Base-by-base conservation (phyloP, 2,329 filamentous ascomycete species). In the Monosporascus ibericus region DNA sequence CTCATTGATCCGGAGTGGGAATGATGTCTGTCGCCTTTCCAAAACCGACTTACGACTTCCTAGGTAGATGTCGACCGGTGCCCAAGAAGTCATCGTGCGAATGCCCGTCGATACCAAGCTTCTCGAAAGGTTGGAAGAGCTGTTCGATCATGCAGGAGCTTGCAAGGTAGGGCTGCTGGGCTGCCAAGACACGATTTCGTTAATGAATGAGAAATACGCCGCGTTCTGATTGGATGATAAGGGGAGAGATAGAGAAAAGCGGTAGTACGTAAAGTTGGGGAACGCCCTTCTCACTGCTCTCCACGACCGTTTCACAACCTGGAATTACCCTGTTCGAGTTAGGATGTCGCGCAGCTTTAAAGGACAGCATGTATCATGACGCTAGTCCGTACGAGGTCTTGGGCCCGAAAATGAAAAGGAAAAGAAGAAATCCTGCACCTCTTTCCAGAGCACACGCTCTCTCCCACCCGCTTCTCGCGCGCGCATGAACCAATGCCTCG, bases 171-270 rank as follows among this genome's bases (percentile, higher is more conserved):
- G 11, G 5, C 30, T 6, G n/a, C 24, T 27, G 46, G 14, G 39
- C 53, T 51, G 55, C 55, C 55, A 61, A 60, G 59, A 47, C 54
- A 47, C 58, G 52, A 62, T 60, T 60, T 58, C 52, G 52, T 58
- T 46, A 55, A 54, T 48, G 52, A 56, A 62, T 61, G 60, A 62
- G 56, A 60, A 61, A 62, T 60, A 53, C 47, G 48, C 49, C 15
- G 44, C 9, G 15, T 36, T 36, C 53, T 60, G 39, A 62, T 62
- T 62, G 60, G 60, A 30, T 27, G 39, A 49, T 18, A 48, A 22
- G 20, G 34, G 3, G 44, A 53, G 34, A 60, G 59, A 60, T 60
- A 60, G 59, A 57, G 49, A 46, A 30, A 46, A n/a, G 42, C 0
- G 3, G 15, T 5, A 34, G 30, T 11, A 2, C 9, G 11, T 14